Percentiles rank a stretch among this genome's conserved stretches.
phyloP scores from a whole-genome alignment of 305 asterid genomes.

The Solanum hybrid region DNA sequence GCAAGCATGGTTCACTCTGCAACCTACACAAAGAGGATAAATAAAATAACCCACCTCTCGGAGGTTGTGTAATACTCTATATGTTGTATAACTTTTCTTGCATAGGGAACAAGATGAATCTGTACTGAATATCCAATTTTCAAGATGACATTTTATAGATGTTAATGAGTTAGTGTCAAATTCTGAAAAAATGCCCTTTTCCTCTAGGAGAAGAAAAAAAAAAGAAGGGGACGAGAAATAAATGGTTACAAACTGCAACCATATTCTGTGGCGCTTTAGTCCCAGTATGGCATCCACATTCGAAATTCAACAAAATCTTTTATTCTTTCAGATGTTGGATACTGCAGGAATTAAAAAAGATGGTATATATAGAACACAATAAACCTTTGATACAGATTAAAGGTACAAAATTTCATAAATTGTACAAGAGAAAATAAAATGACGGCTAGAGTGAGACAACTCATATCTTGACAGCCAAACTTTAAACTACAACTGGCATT shows the following conservation, averaged over 20 bases:
- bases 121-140: neutral
- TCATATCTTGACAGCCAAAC: neutral
- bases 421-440: neutral
- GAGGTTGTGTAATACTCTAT: neutral
- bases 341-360: neutral
- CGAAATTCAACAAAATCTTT: neutral
- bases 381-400: neutral
- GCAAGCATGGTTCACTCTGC: neutral
- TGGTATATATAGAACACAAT: neutral
- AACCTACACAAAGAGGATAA: neutral
- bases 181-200: neutral
- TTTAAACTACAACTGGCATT: neutral
- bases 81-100: neutral
- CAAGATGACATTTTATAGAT: neutral
- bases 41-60: neutral
- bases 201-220: neutral
- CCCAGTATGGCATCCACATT: neutral
- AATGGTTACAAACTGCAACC: neutral
- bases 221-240: neutral
- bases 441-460: neutral
- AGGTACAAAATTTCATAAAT: conserved; percentile 1
- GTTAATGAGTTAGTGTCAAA: neutral
- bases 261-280: neutral
- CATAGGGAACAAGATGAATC: neutral
- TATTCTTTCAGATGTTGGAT: neutral